Percentiles rank a stretch among this genome's conserved stretches.
Conservation (phyloP, 1,284 basidiomycete genomes). For the Violaceomyces palustris region DNA sequence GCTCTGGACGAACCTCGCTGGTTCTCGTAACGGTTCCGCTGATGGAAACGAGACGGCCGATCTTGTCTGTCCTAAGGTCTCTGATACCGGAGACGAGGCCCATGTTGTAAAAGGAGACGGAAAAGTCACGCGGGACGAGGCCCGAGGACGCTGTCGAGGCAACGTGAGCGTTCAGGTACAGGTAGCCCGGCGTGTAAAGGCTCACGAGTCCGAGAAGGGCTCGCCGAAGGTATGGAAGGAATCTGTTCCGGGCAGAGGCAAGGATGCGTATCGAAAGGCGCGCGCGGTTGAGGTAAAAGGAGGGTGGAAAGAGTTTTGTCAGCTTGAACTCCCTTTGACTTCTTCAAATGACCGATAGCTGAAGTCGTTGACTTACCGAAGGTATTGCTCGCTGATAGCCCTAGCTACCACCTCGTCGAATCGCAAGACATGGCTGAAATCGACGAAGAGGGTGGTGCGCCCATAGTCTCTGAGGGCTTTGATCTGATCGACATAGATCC, state of each 20-base stretch:
- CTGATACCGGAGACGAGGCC: slow-evolving; percentile 90
- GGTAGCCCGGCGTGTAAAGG: slow-evolving; percentile 81
- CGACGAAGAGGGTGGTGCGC: slow-evolving; percentile 90
- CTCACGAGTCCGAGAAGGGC: slow-evolving; percentile 84
- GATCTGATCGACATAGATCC: slow-evolving; percentile 84
- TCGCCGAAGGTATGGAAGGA: slow-evolving; percentile 85
- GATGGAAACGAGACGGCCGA: slow-evolving; percentile 46
- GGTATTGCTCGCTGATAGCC: slow-evolving; percentile 90
- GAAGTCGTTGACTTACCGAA: slow-evolving; percentile 64
- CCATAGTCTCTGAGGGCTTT: slow-evolving; percentile 87
- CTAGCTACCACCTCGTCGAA: slow-evolving; percentile 85
- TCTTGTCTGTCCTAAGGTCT: slow-evolving; percentile 62
- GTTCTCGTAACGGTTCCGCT: slow-evolving; percentile 74
- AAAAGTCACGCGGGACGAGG: slow-evolving; percentile 85
- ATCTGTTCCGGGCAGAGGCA: slow-evolving; percentile 55
- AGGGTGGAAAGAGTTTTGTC: too few species aligned
- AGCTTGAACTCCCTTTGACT: too few species aligned
- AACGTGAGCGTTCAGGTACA: slow-evolving; percentile 71
- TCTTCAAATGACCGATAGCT: too few species aligned
- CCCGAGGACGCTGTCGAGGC: slow-evolving; percentile 64
- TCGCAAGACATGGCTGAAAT: slow-evolving; percentile 83
- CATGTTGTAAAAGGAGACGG: slow-evolving; percentile 92
- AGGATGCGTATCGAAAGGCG: too few species aligned
- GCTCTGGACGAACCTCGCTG: slow-evolving; percentile 91
- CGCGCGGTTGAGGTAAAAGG: too few species aligned